Percentiles rank a stretch among this genome's conserved stretches.
Conservation (phyloP, 345 rosid genomes). For the Sonneratia alba region DNA sequence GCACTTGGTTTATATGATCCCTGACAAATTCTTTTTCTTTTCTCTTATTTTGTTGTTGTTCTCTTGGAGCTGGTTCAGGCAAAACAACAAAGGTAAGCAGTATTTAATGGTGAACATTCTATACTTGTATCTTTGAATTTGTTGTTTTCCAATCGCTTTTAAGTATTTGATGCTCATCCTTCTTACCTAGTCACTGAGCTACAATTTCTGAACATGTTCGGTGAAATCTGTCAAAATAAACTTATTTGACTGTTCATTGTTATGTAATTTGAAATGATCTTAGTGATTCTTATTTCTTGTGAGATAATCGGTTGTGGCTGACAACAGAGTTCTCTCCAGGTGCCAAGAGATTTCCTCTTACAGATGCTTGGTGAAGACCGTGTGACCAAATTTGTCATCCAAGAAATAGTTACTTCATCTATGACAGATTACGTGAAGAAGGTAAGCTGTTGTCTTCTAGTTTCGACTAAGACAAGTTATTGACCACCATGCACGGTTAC, state of each 20-base stretch:
- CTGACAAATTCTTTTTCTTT: background rate
- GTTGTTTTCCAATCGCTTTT: background rate
- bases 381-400: conserved; percentile 48
- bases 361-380: conserved; percentile 45
- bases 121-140: background rate
- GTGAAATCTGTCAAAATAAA: background rate
- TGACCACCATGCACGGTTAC: background rate
- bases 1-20: background rate
- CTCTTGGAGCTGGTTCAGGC: conserved; percentile 30
- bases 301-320: background rate
- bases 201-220: background rate
- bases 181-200: background rate
- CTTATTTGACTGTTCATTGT: background rate
- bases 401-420: conserved; percentile 56
- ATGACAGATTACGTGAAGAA: conserved; percentile 45
- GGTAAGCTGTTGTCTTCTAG: conserved; percentile 17
- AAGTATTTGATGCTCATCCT: background rate
- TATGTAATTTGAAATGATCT: background rate
- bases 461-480: background rate
- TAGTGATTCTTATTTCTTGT: background rate
- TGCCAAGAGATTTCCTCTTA: conserved; percentile 42
- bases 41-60: background rate
- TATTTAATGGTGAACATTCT: background rate
- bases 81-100: conserved; percentile 47
- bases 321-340: conserved; percentile 20